These are phyloP conservation scores for Earliella scabrosa DNA, from an alignment of 1,284 basidiomycete genomes.

Conservation along the genomic window DNA sequence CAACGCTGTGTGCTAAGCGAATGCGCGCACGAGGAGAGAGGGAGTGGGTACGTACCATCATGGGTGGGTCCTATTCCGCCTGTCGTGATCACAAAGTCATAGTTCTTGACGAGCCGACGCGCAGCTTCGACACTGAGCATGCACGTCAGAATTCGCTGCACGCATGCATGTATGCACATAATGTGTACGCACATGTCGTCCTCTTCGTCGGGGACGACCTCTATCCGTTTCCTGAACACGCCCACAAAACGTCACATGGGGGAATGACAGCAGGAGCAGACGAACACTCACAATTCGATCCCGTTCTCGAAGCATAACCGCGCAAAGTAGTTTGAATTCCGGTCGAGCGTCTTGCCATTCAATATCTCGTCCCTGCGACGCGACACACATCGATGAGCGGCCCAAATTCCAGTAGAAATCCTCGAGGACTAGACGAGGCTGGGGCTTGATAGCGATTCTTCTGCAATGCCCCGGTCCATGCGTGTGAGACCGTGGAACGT, in stretches of 20 bases:
- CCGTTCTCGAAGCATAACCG: conserved; percentile 89
- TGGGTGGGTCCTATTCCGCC: conserved; percentile 90
- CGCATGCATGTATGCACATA: neutral
- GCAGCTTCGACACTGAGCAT: conserved; percentile 80
- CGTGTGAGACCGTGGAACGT: no score
- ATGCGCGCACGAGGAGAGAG: neutral
- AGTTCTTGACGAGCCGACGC: conserved; percentile 77
- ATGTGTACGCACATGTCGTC: conserved; percentile 78
- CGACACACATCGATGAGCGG: neutral
- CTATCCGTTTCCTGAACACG: conserved; percentile 74
- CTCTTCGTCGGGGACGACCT: conserved; percentile 92
- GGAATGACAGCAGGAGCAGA: neutral
- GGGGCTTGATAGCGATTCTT: no score
- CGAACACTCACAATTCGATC: conserved; percentile 73
- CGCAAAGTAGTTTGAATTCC: conserved; percentile 86
- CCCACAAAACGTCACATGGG: no score
- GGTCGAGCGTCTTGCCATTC: conserved; percentile 88
- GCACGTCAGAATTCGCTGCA: neutral
- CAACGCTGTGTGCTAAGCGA: no score
- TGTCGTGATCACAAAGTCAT: conserved; percentile 88
- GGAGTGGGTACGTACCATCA: conserved; percentile 57
- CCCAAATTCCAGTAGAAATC: no score
- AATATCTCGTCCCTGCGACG: conserved; percentile 77
- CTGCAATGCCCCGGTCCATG: no score
- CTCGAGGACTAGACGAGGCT: no score